Evolutionary conservation across 2,329 filamentous ascomycete genomes (phyloP).

Genomic region (Coniochaeta prunicola): DNA sequence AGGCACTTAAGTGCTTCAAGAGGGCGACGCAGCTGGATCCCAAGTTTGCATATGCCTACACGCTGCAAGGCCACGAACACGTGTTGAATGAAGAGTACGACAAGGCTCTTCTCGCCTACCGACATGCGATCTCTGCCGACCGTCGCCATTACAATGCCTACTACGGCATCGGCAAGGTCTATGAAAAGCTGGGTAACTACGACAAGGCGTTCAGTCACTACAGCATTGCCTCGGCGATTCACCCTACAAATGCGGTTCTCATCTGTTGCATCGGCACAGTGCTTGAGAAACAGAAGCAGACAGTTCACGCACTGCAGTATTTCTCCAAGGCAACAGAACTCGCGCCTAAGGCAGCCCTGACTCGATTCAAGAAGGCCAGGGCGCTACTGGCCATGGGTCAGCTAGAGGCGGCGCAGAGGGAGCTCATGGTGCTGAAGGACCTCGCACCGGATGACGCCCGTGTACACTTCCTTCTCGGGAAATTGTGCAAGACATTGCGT

Average conservation of each 20-base stretch:
- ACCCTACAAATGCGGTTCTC: constrained; percentile 87
- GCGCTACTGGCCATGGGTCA: constrained; percentile 70
- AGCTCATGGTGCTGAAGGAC: constrained; percentile 83
- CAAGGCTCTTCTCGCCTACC: constrained; percentile 82
- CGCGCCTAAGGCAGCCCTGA: constrained; percentile 72
- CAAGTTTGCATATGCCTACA: constrained; percentile 91
- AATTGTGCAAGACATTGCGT: constrained; percentile 66
- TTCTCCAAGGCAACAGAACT: constrained; percentile 79
- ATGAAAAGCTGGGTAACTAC: constrained; percentile 84
- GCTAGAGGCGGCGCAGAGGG: constrained; percentile 66
- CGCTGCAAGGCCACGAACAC: constrained; percentile 91
- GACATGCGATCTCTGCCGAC: constrained; percentile 78
- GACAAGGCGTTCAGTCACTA: constrained; percentile 91
- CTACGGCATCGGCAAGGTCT: constrained; percentile 79
- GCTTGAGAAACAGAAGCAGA: constrained; percentile 81
- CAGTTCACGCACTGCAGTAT: constrained; percentile 67
- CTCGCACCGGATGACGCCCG: constrained; percentile 91
- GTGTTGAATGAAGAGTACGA: constrained; percentile 96
- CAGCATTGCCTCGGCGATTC: constrained; percentile 78
- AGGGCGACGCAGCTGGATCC: constrained; percentile 86
- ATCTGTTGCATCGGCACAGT: constrained; percentile 89
- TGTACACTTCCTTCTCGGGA: constrained; percentile 89
- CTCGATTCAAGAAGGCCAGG: constrained; percentile 88
- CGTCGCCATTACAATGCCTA: constrained; percentile 96
- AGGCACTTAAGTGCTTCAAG: constrained; percentile 90